A percentile compares a stretch with the other conserved stretches of the same genome.
phyloP scores from a whole-genome alignment of 164 flowering plant species.

The Platanus orientalis region DNA sequence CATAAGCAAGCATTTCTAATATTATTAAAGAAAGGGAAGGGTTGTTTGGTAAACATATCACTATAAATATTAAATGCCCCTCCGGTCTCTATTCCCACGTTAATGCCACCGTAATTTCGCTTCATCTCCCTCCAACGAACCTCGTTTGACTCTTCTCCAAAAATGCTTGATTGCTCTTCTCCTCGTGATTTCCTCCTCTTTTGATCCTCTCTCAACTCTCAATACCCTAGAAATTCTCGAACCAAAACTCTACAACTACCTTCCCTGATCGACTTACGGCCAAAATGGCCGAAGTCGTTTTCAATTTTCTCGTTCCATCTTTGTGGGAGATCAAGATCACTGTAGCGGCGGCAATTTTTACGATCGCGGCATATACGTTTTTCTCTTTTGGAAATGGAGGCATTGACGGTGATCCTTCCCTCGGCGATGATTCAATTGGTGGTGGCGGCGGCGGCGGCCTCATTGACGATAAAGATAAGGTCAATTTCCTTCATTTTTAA shows the following conservation, averaged over 20 bases:
- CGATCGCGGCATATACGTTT: constrained; percentile 49
- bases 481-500: constrained; percentile 7
- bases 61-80: too few species aligned
- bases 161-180: constrained; percentile 6
- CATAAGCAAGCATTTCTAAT: too few species aligned
- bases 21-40: too few species aligned
- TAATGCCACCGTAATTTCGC: too few species aligned
- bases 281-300: constrained; percentile 33
- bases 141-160: constrained; percentile 10
- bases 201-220: constrained; percentile 5
- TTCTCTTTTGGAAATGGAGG: constrained; percentile 29
- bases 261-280: neutral
- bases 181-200: neutral
- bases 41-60: too few species aligned
- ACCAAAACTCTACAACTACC: neutral
- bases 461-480: constrained; percentile 44
- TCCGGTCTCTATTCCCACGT: too few species aligned
- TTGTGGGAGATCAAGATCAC: constrained; percentile 86
- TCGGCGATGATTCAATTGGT: constrained; percentile 16
- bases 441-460: constrained; percentile 15
- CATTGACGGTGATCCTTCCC: constrained; percentile 14
- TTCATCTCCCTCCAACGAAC: constrained; percentile 2
- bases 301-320: constrained; percentile 61
- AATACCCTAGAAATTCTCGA: constrained; percentile 8
- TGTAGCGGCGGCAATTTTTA: constrained; percentile 58